Evolutionary conservation across 2,329 filamentous ascomycete genomes (phyloP).

Genomic region (Diplodia intermedia): DNA sequence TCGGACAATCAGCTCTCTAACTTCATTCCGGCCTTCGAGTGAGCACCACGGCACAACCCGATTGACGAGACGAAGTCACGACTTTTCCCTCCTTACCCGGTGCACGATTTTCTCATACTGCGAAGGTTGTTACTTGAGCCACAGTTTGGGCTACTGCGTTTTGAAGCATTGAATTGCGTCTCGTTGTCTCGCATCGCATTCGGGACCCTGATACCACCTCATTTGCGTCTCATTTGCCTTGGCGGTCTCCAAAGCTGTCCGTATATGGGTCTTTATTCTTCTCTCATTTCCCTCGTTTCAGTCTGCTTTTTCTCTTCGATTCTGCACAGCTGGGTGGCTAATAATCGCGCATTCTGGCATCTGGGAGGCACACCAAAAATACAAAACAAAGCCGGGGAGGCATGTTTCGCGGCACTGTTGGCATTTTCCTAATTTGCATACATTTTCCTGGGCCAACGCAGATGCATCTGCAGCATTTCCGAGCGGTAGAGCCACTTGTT

Average conservation of each 20-base stretch:
- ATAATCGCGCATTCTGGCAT: slow-evolving; percentile 28
- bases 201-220: slow-evolving; percentile 26
- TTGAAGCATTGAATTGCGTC: slow-evolving; percentile 29
- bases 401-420: not conserved
- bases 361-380: slow-evolving; percentile 20
- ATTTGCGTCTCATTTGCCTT: slow-evolving; percentile 27
- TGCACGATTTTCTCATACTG: slow-evolving; percentile 15
- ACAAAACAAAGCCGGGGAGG: slow-evolving; percentile 5
- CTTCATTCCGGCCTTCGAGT: slow-evolving; percentile 31
- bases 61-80: slow-evolving; percentile 31
- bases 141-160: slow-evolving; percentile 19
- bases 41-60: slow-evolving; percentile 17
- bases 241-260: slow-evolving; percentile 3
- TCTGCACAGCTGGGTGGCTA: slow-evolving; percentile 23
- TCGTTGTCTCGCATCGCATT: slow-evolving; percentile 25
- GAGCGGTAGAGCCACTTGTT: slow-evolving; percentile 19
- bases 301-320: not conserved
- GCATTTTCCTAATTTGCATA: slow-evolving; percentile 27
- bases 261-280: slow-evolving; percentile 1
- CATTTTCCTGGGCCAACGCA: slow-evolving; percentile 10
- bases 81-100: slow-evolving; percentile 25
- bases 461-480: slow-evolving; percentile 10
- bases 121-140: slow-evolving; percentile 28
- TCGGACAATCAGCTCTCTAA: slow-evolving; percentile 28
- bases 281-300: not conserved